Base-by-base conservation (phyloP, 2,329 filamentous ascomycete species). In the Zymoseptoria pseudotritici region DNA sequence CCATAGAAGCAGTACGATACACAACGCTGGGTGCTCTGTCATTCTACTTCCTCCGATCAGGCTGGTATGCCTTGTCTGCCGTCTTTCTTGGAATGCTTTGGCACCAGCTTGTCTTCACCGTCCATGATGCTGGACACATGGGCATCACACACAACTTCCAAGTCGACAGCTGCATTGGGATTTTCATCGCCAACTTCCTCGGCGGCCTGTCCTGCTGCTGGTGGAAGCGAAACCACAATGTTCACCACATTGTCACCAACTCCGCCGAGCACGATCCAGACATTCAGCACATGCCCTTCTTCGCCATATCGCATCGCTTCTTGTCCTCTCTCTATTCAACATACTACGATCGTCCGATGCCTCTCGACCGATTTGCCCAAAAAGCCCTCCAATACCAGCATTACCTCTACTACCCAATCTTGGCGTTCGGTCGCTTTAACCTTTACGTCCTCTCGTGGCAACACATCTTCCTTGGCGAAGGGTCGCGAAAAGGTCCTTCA, bases 211-310 rank as follows among this genome's bases (percentile, higher is more conserved):
- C 91, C 24, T 77, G 96, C 57, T 90, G 93, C 52, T 99, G 94
- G 94, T 99, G 94, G 93, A 97, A 97, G 76, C 83, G 86, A 63
- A 97, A 86, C 72, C 93, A 97, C 75, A 97, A 97, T 71, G 91
- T 97, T 8, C 93, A 97, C 72, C 93, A 97, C 71, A 91, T 97
- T 67, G 88, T 97, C 56, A 97, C 94, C 19, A 97, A 97, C 74
- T 88, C 88, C 51, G 90, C 92, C 13, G 94, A 97, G 74, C 93
- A 97, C 72, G 93, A 97, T 72, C 93, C 94, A 0, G 93, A 97
- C 72, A 97, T 97, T 67, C 83, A 89, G 65, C 86, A 89, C 71
- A 78, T 88, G 56, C 87, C 87, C 0, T 80, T 89, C 55, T 88
- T 90, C 68, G 86, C 86, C 55, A 83, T 86, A 31, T 84, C 82